Conservation (phyloP, 768 basidiomycete genomes). For the Podaxis rugospora region DNA sequence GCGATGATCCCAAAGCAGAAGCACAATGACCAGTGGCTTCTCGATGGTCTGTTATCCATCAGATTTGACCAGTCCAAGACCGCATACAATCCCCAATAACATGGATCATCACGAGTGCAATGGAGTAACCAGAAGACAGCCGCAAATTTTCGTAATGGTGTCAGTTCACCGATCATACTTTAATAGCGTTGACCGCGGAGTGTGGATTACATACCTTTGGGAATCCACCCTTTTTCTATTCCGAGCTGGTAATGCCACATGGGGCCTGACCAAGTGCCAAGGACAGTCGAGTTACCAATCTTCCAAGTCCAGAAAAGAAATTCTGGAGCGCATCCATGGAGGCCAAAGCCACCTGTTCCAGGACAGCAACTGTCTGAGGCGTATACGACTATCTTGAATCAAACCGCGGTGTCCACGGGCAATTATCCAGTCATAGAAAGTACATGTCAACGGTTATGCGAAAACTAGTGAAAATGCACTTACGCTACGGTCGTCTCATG, state of each 20-base stretch:
- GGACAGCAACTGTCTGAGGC: conserved; percentile 47
- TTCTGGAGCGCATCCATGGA: conserved; percentile 91
- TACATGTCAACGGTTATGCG: neutral
- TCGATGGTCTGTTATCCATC: conserved; percentile 33
- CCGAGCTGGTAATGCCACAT: conserved; percentile 90
- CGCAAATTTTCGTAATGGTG: neutral
- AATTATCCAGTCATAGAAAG: conserved; percentile 1
- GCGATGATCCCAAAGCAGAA: conserved; percentile 29
- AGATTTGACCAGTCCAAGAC: neutral
- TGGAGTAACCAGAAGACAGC: neutral
- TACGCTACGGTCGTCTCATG: conserved; percentile 44
- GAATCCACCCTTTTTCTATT: conserved; percentile 84
- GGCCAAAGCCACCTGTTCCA: conserved; percentile 65
- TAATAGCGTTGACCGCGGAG: neutral
- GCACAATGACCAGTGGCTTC: conserved; percentile 44
- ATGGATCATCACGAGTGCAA: neutral
- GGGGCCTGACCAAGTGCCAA: conserved; percentile 65
- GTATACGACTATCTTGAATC: conserved; percentile 44
- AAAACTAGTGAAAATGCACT: conserved; percentile 14
- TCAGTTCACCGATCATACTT: neutral
- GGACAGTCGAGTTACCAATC: conserved; percentile 75
- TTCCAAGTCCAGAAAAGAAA: conserved; percentile 98
- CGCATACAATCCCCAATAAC: neutral
- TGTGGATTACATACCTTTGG: conserved; percentile 43
- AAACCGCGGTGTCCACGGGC: conserved; percentile 7